Conservation (phyloP, 2,329 filamentous ascomycete genomes). For the Metarhizium album region DNA sequence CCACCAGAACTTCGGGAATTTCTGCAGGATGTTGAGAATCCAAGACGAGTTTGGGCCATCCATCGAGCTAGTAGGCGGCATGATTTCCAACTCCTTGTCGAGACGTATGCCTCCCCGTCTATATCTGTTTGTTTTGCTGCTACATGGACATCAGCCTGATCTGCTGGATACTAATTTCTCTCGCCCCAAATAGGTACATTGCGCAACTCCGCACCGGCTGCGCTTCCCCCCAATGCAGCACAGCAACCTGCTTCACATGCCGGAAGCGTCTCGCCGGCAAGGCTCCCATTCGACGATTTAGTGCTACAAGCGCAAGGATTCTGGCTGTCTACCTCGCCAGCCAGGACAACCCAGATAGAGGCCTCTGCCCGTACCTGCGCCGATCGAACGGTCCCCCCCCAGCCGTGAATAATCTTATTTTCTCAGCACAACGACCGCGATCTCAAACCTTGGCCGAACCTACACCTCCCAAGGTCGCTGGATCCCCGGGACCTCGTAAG, state of each 20-base stretch:
- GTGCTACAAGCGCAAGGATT: constrained; percentile 68
- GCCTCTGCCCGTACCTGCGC: constrained; percentile 49
- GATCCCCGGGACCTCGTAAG: background rate
- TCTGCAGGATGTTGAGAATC: constrained; percentile 49
- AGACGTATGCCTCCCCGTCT: constrained; percentile 39
- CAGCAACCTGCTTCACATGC: constrained; percentile 70
- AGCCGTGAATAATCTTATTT: constrained; percentile 35
- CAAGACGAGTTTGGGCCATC: constrained; percentile 48
- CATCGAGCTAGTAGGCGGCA: constrained; percentile 51
- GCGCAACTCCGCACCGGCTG: constrained; percentile 77
- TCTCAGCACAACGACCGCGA: constrained; percentile 22
- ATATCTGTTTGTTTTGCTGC: background rate
- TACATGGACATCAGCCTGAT: background rate
- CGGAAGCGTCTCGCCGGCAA: constrained; percentile 56
- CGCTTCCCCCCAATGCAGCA: constrained; percentile 55
- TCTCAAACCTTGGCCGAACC: constrained; percentile 2
- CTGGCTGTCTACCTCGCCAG: constrained; percentile 72
- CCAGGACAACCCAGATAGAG: constrained; percentile 63
- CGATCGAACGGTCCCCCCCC: constrained; percentile 32
- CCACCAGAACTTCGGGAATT: constrained; percentile 45
- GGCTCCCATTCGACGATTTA: constrained; percentile 67
- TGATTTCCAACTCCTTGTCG: constrained; percentile 55
- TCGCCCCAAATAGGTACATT: constrained; percentile 48
- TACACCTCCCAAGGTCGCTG: background rate
- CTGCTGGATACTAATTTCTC: background rate